These are phyloP conservation scores for Komagataella pseudopastoris DNA, from an alignment of 805 yeast genomes.

Conservation along the genomic window DNA sequence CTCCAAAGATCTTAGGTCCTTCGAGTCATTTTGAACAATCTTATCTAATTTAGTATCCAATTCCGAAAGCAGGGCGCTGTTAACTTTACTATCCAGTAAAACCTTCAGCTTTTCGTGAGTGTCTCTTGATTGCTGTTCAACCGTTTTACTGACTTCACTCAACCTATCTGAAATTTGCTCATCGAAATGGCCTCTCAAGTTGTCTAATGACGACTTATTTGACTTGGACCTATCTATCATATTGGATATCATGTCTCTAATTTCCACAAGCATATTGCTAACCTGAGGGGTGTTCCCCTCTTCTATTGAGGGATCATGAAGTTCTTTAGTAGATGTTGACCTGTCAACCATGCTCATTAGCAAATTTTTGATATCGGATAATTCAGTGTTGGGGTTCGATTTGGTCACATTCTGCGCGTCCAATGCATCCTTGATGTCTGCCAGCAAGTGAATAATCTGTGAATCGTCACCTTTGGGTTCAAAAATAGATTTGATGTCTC, in stretches of 20 bases:
- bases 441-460: neutral
- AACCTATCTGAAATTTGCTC: neutral
- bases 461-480: neutral
- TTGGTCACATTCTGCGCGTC: neutral
- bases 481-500: neutral
- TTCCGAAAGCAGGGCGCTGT: neutral
- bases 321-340: neutral
- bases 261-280: neutral
- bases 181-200: neutral
- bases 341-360: neutral
- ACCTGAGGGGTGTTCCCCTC: neutral
- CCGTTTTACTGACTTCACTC: neutral
- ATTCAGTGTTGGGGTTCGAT: neutral
- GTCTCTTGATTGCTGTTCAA: neutral
- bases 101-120: neutral
- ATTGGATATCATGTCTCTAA: neutral
- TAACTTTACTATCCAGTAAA: neutral
- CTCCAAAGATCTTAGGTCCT: neutral
- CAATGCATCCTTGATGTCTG: neutral
- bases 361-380: neutral
- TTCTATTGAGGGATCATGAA: neutral
- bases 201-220: neutral
- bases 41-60: neutral
- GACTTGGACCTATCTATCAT: neutral
- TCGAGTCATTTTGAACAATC: neutral